Evolutionary conservation across 2,329 filamentous ascomycete genomes (phyloP).

Genomic region (Neopestalotiopsis sp.): DNA sequence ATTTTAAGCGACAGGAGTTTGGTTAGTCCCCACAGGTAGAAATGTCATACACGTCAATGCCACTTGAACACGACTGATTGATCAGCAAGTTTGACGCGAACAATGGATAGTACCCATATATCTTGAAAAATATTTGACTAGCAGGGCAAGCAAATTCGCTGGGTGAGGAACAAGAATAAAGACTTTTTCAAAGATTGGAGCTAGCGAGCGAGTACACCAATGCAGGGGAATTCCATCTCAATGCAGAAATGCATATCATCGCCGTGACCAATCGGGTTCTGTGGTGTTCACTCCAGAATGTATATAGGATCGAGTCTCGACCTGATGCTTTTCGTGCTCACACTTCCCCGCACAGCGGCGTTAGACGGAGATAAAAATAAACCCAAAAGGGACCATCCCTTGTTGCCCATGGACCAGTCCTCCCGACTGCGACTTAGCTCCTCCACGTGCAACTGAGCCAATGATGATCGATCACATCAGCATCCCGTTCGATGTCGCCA

Average conservation of each 20-base stretch:
- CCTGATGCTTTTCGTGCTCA: background rate
- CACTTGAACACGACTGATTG: background rate
- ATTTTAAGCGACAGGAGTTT: background rate
- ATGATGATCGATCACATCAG: constrained; percentile 28
- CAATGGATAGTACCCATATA: background rate
- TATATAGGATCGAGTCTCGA: background rate
- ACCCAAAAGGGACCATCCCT: background rate
- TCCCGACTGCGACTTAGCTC: background rate
- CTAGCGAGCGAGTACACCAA: background rate
- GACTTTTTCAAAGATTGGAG: background rate
- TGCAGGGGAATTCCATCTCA: background rate
- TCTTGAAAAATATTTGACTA: background rate
- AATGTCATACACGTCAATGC: background rate
- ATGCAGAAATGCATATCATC: background rate
- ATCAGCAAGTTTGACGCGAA: background rate
- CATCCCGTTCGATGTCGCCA: constrained; percentile 28
- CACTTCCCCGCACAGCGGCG: background rate
- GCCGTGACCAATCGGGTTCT: background rate
- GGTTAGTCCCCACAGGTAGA: background rate
- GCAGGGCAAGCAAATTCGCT: background rate
- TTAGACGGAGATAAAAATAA: constrained; percentile 11
- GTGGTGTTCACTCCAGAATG: background rate
- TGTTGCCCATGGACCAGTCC: background rate
- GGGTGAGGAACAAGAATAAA: background rate
- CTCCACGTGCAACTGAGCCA: constrained; percentile 5